Evolutionary conservation across 2,329 filamentous ascomycete genomes (phyloP).

Genomic region (Colletotrichum orchidophilum): DNA sequence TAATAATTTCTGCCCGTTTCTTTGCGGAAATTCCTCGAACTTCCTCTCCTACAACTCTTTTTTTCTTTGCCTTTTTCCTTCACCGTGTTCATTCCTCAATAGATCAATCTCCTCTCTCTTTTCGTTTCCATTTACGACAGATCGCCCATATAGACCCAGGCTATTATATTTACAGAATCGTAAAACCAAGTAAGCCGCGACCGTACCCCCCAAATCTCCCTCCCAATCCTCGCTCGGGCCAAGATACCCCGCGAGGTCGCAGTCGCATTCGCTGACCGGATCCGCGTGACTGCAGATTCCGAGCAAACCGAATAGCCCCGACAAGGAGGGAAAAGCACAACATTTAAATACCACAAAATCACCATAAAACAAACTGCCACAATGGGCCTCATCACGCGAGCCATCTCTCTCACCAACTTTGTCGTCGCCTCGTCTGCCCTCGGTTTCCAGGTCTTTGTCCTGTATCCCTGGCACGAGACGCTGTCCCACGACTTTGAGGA

Average conservation of each 20-base stretch:
- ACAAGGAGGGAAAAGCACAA: not conserved
- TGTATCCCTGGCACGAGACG: conserved; percentile 77
- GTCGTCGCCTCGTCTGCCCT: conserved; percentile 71
- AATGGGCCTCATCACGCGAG: conserved; percentile 50
- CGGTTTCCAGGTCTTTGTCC: conserved; percentile 73
- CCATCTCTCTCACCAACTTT: conserved; percentile 72
- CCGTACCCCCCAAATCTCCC: too few relatives aligned
- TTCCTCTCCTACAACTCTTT: not conserved
- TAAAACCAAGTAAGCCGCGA: not conserved
- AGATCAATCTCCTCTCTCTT: conserved; percentile 5
- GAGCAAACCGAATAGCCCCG: not conserved
- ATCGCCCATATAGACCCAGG: not conserved
- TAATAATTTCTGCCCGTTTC: conserved; percentile 15
- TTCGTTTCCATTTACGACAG: not conserved
- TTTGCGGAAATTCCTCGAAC: not conserved
- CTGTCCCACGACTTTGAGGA: conserved; percentile 69
- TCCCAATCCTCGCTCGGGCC: not conserved
- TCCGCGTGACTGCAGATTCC: not conserved
- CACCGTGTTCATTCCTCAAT: not conserved
- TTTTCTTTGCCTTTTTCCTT: not conserved
- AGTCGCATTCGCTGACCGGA: not conserved
- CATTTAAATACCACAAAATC: not conserved
- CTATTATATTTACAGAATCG: not conserved
- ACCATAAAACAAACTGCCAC: not conserved
- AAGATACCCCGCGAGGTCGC: conserved; percentile 13